Evolutionary conservation across 352 stramenopile species (phyloP), one percentile per base, ranked within the genome.

Genomic region (Phytophthora palmivora): DNA sequence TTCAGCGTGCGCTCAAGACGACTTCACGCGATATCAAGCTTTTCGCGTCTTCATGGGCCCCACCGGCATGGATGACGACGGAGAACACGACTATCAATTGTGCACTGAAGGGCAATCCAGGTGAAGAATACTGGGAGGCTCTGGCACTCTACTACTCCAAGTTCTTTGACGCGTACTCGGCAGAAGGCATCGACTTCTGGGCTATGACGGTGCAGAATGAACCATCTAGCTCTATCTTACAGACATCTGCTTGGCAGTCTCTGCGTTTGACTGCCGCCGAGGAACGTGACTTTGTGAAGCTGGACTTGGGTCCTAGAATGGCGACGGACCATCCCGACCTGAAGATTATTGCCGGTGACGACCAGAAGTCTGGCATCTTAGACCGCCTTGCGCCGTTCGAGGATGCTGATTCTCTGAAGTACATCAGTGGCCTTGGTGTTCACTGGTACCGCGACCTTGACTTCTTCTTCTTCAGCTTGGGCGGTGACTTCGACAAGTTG

Each of bases 111-210:
- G 85, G 87, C 4, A 60, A 80, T 34, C 67, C 80, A 0, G 76
- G 82, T 7, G 85, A 80, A 4, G 46, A 73, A 21, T 89, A 92
- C 44, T 88, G 88, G 78, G 67, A 88, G 58, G 86, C 89, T 1
- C 60, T 91, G 58, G 90, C 89, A 16, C 70, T 90, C n/a, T 97
- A 96, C 63, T 94, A 96, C 60, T 83, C 79, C 58, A 91, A 90
- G 64, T 97, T 97, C 61, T 70, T 97, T 4, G 68, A 76, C 8
- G 90, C 82, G 39, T 97, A 97, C 71, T 78, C 84, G 26, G 70
- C 76, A 12, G 77, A 86, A 42, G 86, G 86, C 16, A 67, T 96
- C 21, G 58, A 82, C 12, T 81, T 96, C 58, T 96, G 48, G 48
- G 34, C 48, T 6, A 56, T 34, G 34, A 96, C 88, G 12, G 77